Conservation (phyloP, 805 yeast species). For the Wickerhamiella allomyrinae region DNA sequence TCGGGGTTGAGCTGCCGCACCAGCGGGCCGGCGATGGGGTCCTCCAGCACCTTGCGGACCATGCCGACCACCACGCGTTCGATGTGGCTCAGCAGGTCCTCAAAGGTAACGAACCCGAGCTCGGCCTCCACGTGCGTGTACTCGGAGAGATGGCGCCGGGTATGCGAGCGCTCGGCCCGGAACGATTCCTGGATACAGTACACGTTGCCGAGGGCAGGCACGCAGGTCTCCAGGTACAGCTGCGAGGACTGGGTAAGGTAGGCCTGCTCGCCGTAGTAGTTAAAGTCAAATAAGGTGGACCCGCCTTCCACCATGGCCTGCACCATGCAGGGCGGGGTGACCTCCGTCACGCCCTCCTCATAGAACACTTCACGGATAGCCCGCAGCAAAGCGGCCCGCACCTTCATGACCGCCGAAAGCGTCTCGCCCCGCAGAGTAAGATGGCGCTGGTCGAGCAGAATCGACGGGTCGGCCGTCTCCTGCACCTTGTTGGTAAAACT, state of each 20-base stretch:
- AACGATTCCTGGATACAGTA: constrained; percentile 96
- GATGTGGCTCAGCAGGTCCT: constrained; percentile 71
- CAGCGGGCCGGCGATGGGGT: constrained; percentile 85
- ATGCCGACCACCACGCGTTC: constrained; percentile 62
- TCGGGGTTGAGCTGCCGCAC: constrained; percentile 85
- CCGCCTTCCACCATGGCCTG: constrained; percentile 99
- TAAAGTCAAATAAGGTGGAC: constrained; percentile 80
- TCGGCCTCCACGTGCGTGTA: constrained; percentile 96
- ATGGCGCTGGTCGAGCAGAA: constrained; percentile 89
- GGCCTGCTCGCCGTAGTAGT: constrained; percentile 95
- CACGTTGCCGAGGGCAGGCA: constrained; percentile 94
- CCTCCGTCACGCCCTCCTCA: constrained; percentile 70
- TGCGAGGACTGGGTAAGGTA: constrained; percentile 94
- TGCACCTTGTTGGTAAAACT: constrained; percentile 88
- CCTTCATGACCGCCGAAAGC: constrained; percentile 82
- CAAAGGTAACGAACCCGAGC: constrained; percentile 74
- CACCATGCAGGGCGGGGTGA: constrained; percentile 99
- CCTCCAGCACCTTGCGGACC: constrained; percentile 65
- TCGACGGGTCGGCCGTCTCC: constrained; percentile 86
- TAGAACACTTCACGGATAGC: constrained; percentile 63
- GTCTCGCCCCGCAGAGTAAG: constrained; percentile 94
- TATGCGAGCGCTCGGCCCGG: constrained; percentile 98
- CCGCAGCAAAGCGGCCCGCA: constrained; percentile 65
- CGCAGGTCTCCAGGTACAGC: constrained; percentile 87
- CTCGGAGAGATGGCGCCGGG: constrained; percentile 94